These are phyloP conservation scores for Pichia sp. DNA, from an alignment of 1,139 yeast species.

Conservation along the genomic window DNA sequence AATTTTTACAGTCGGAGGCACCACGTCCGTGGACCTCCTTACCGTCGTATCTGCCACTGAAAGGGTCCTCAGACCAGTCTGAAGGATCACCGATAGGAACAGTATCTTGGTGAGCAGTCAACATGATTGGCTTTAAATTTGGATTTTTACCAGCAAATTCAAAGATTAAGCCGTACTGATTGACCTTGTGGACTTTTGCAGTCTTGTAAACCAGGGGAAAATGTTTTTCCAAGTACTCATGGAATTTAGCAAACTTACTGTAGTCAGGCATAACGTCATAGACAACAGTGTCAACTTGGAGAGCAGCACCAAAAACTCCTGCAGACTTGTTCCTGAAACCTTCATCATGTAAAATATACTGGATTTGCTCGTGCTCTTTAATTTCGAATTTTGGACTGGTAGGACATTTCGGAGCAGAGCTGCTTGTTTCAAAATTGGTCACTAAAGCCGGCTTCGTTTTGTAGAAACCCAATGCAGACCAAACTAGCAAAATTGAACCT, in stretches of 20 bases:
- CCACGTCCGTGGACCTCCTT: slow-evolving; percentile 66
- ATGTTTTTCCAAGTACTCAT: slow-evolving; percentile 39
- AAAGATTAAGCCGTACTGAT: slow-evolving; percentile 38
- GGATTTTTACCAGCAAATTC: slow-evolving; percentile 44
- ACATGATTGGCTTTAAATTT: slow-evolving; percentile 56
- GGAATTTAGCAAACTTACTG: slow-evolving; percentile 41
- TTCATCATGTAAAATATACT: slow-evolving; percentile 35
- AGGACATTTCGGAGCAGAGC: slow-evolving; percentile 1
- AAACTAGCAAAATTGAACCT: neutral
- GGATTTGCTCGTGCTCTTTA: slow-evolving; percentile 18
- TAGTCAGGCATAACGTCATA: slow-evolving; percentile 31
- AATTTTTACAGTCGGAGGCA: slow-evolving; percentile 56
- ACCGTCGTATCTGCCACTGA: slow-evolving; percentile 43
- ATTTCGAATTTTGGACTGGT: neutral
- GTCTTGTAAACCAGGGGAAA: slow-evolving; percentile 41
- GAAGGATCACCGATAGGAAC: slow-evolving; percentile 59
- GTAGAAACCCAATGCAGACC: neutral
- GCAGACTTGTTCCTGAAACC: slow-evolving; percentile 40
- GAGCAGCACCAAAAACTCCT: slow-evolving; percentile 48
- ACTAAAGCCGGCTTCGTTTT: neutral
- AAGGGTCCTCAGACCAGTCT: slow-evolving; percentile 70
- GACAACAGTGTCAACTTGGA: slow-evolving; percentile 60
- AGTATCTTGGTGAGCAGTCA: slow-evolving; percentile 79
- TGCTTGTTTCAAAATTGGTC: no score
- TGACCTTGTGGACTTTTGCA: slow-evolving; percentile 40